Base-by-base conservation (phyloP, 768 basidiomycete genomes). In the Pholiota molesta region DNA sequence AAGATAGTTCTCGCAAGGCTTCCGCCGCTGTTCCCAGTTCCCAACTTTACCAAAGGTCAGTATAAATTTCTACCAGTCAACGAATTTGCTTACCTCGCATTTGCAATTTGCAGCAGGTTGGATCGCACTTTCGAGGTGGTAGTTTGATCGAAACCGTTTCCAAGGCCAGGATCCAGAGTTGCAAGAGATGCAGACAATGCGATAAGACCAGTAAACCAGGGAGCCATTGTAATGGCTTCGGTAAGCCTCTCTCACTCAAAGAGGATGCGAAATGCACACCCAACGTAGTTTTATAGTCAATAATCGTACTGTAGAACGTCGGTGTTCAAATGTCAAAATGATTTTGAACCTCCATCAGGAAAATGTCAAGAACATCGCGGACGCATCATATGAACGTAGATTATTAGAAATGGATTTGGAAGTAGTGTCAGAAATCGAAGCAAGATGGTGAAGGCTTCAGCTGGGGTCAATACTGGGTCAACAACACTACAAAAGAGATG, bases 1-100 rank as follows among this genome's bases (percentile, higher is more conserved):
- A 81, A 39, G 79, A 75, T 31, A 81, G 71, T 68, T 88, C 87
- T 14, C 80, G 79, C 52, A 87, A 67, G 13, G 86, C 83, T 68
- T 88, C 78, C n/a, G 82, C 74, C 39, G 80, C 78, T n/a, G 80
- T 83, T 7, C 87, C 87, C 47, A 83, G 68, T 65, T 87, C 86
- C 87, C 87, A 88, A 64, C 85, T 87, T 39, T n/a, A 28, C 42
- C 28, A 57, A 26, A 28, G 55, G 33, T 60, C 19, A 23, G 40
- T 9, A 31, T 31, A 13, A 45, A 33, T 14, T 1, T 33, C 1
- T 1, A 45, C 35, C 44, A 47, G 31, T 2, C 21, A 37, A 29
- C 8, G 19, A 47, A 11, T 19, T 29, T 13, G 28, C 39, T 21
- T 28, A 73, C 77, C 74, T 78, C 42, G 68, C 69, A 19, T 69